Percentiles rank a stretch among this genome's conserved stretches.
Evolutionary conservation across 305 asterid genomes (phyloP).

Genomic region (Fraxinus platypoda): DNA sequence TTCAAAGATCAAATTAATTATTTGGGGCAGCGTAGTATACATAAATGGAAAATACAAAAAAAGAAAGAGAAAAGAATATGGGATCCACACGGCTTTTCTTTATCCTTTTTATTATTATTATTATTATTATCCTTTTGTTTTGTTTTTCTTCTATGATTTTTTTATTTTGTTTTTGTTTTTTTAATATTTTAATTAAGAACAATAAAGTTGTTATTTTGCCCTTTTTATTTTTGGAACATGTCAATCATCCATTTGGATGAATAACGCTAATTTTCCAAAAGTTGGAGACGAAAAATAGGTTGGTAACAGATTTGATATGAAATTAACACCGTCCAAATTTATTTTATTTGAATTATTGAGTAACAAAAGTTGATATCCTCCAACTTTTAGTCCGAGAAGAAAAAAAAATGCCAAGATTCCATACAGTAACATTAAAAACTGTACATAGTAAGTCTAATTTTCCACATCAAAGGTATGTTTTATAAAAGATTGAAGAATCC

Average conservation of each 20-base stretch:
- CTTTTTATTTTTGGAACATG: background rate
- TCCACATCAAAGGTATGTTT: slow-evolving; percentile 5
- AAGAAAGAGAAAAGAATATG: background rate
- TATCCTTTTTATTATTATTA: background rate
- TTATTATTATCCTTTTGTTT: too few species aligned
- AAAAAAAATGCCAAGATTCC: slow-evolving; percentile 22
- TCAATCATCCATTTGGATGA: background rate
- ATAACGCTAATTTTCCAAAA: background rate
- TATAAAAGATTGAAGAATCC: background rate
- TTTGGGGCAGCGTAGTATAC: background rate
- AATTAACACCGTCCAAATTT: too few species aligned
- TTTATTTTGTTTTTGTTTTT: too few species aligned
- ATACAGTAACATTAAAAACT: slow-evolving; percentile 11
- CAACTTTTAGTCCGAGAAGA: background rate
- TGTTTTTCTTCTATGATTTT: too few species aligned
- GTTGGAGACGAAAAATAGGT: background rate
- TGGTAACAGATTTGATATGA: background rate
- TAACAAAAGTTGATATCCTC: background rate
- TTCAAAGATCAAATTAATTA: background rate
- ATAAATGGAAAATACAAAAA: too few species aligned
- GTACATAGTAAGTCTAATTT: background rate
- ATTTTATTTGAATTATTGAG: background rate
- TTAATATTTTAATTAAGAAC: background rate
- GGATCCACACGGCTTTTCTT: background rate
- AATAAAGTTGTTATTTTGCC: too few species aligned